A percentile compares a stretch with the other conserved stretches of the same genome.
Conservation (phyloP, 2,329 filamentous ascomycete species). For the Chrysosporium queenslandicum region DNA sequence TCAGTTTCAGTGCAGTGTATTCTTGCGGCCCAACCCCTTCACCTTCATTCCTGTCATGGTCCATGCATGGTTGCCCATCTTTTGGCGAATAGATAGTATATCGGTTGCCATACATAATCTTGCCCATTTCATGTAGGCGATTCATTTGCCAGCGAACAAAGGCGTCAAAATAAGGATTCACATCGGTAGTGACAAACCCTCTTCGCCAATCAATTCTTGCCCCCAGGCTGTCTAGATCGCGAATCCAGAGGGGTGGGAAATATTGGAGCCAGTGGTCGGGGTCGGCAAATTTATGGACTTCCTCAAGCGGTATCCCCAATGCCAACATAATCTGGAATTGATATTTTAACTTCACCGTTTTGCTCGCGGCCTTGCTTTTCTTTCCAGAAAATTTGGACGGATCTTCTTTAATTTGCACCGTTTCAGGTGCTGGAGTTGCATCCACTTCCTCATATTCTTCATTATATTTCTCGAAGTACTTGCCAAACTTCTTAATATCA, state of each 20-base stretch:
- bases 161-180: slow-evolving; percentile 91
- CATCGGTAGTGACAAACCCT: slow-evolving; percentile 87
- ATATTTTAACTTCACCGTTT: slow-evolving; percentile 89
- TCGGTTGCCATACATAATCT: slow-evolving; percentile 86
- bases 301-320: slow-evolving; percentile 72
- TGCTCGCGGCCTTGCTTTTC: slow-evolving; percentile 84
- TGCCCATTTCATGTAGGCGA: slow-evolving; percentile 73
- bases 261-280: slow-evolving; percentile 83
- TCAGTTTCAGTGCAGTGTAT: slow-evolving; percentile 85
- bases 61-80: slow-evolving; percentile 78
- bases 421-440: slow-evolving; percentile 50
- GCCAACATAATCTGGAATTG: slow-evolving; percentile 93
- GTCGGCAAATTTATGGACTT: slow-evolving; percentile 90
- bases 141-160: slow-evolving; percentile 98
- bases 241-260: slow-evolving; percentile 69
- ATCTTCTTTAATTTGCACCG: slow-evolving; percentile 62
- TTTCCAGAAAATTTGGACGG: slow-evolving; percentile 84
- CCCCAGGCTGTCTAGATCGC: slow-evolving; percentile 75
- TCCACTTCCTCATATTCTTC: slow-evolving; percentile 49
- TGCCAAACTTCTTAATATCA: slow-evolving; percentile 80
- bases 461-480: slow-evolving; percentile 70
- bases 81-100: slow-evolving; percentile 92
- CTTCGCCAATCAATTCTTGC: slow-evolving; percentile 87
- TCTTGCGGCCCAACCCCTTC: slow-evolving; percentile 80
- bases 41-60: slow-evolving; percentile 71